A percentile compares a stretch with the other conserved stretches of the same genome.
Evolutionary conservation across 225 moss, liverwort and hornwort species (phyloP).

Genomic region (Bryum argenteum): DNA sequence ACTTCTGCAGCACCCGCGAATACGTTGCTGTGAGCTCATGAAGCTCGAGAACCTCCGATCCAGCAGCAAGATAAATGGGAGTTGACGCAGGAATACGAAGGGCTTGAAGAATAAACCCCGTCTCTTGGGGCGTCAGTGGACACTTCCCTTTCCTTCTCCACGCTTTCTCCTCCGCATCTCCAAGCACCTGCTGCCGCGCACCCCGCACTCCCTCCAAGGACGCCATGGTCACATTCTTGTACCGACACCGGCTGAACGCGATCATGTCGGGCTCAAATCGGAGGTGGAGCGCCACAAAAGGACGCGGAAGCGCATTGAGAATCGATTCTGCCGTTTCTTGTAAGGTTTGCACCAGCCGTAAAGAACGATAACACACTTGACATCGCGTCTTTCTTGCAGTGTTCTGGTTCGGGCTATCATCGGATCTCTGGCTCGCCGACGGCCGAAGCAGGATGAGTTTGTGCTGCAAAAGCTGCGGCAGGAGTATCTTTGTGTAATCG

Average conservation of each 20-base stretch:
- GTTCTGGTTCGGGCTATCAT: conserved; percentile 14
- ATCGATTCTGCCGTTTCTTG: conserved; percentile 31
- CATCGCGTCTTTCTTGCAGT: conserved; percentile 42
- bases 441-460: conserved; percentile 45
- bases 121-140: conserved; percentile 46
- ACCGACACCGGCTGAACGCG: conserved; percentile 51
- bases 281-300: conserved; percentile 49
- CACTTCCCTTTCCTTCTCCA: conserved; percentile 61
- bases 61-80: conserved; percentile 52
- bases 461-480: conserved; percentile 42
- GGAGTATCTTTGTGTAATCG: conserved; percentile 35
- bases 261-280: conserved; percentile 64
- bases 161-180: conserved; percentile 14
- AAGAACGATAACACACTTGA: conserved; percentile 45
- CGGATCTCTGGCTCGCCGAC: conserved; percentile 37
- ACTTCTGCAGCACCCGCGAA: conserved; percentile 32
- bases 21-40: conserved; percentile 29
- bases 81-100: conserved; percentile 38
- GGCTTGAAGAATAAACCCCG: conserved; percentile 39
- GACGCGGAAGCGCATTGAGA: conserved; percentile 30
- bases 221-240: conserved; percentile 28
- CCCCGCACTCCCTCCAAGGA: conserved; percentile 33
- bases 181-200: conserved; percentile 20
- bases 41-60: conserved; percentile 43
- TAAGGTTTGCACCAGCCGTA: conserved; percentile 34